phyloP scores from a whole-genome alignment of 805 yeast genomes.

The Kazachstania viticola region DNA sequence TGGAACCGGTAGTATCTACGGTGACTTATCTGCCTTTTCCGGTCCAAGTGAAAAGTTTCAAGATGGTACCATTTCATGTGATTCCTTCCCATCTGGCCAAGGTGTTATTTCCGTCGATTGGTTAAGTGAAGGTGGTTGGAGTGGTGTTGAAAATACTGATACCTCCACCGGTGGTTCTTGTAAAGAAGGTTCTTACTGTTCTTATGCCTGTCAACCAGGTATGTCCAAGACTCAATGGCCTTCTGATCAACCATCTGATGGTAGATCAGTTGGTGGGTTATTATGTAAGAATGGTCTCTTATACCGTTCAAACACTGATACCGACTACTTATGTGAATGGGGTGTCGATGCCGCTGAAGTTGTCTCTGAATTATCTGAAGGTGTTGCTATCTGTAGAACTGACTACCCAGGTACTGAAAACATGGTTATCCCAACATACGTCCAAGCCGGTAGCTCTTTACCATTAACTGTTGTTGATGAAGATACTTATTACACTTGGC shows the following conservation, averaged over 20 bases:
- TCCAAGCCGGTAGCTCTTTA: constrained; percentile 34
- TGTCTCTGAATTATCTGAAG: constrained; percentile 36
- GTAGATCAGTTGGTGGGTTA: constrained; percentile 65
- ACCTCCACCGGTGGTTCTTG: constrained; percentile 54
- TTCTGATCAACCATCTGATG: constrained; percentile 48
- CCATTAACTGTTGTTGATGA: constrained; percentile 52
- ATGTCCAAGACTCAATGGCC: constrained; percentile 81
- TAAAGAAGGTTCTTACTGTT: constrained; percentile 59
- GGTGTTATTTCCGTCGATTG: constrained; percentile 54
- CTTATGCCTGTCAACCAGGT: constrained; percentile 71
- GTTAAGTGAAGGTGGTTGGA: constrained; percentile 40
- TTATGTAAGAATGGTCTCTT: constrained; percentile 50
- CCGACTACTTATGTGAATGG: constrained; percentile 52
- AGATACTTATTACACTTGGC: constrained; percentile 48
- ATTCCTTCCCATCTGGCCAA: constrained; percentile 54
- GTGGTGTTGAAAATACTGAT: constrained; percentile 45
- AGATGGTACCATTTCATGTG: constrained; percentile 60
- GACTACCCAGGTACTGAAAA: constrained; percentile 78
- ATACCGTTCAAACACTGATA: constrained; percentile 44
- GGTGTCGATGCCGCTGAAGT: constrained; percentile 46
- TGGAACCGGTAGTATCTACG: constrained; percentile 29
- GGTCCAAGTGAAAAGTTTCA: constrained; percentile 43
- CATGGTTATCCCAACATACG: constrained; percentile 64
- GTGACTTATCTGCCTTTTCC: constrained; percentile 48
- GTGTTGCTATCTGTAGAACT: constrained; percentile 62